A percentile compares a stretch with the other conserved stretches of the same genome.
Evolutionary conservation across 306 rosid species (phyloP).

Genomic region (Vigna trinervia): DNA sequence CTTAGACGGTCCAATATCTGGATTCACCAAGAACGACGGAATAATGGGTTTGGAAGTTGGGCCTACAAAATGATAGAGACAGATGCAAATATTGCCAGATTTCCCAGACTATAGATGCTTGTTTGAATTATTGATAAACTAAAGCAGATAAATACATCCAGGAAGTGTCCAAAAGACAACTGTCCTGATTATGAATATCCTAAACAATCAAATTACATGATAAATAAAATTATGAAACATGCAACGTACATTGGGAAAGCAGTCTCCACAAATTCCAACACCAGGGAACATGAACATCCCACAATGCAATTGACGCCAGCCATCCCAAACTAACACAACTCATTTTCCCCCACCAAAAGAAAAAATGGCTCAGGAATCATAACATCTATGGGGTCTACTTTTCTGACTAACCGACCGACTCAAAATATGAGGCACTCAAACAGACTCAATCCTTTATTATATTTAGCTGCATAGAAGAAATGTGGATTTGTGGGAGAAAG

Average conservation of each 20-base stretch:
- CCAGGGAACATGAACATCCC: conserved; percentile 29
- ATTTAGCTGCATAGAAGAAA: conserved; percentile 53
- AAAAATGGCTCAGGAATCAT: conserved; percentile 52
- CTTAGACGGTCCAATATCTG: background rate
- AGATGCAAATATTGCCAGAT: background rate
- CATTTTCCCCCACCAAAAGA: conserved; percentile 43
- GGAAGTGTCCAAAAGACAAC: conserved; percentile 39
- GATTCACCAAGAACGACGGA: background rate
- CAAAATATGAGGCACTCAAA: conserved; percentile 52
- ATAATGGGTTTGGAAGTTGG: background rate
- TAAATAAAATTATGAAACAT: conserved; percentile 48
- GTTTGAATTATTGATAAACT: conserved; percentile 48
- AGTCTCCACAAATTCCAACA: conserved; percentile 46
- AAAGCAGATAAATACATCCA: conserved; percentile 48
- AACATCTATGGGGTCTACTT: conserved; percentile 53
- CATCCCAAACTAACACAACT: conserved; percentile 48
- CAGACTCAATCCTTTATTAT: conserved; percentile 57
- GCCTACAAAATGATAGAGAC: conserved; percentile 26
- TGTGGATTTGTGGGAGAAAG: conserved; percentile 46
- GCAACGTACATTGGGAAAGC: conserved; percentile 45
- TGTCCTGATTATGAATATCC: conserved; percentile 44
- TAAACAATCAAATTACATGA: conserved; percentile 46
- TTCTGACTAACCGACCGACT: conserved; percentile 48
- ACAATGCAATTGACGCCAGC: conserved; percentile 37
- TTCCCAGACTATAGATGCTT: conserved; percentile 1